Percentiles rank a stretch among this genome's conserved stretches.
Conservation (phyloP, 1,284 basidiomycete species). For the Agroathelia rolfsii region DNA sequence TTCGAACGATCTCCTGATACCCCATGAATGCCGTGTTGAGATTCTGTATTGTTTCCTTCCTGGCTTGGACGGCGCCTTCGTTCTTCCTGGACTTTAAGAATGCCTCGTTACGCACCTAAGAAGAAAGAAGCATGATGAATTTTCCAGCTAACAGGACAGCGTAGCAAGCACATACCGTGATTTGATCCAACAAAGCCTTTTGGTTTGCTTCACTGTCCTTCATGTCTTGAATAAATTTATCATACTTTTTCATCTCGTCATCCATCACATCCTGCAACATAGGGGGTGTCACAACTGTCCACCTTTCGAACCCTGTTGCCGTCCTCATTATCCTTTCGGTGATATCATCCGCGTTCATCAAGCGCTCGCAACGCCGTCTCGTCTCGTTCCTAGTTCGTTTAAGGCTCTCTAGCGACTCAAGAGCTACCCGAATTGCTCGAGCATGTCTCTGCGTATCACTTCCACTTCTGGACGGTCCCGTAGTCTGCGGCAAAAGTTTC, state of each 20-base stretch:
- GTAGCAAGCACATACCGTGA: slow-evolving; percentile 43
- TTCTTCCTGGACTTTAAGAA: slow-evolving; percentile 76
- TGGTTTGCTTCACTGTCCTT: slow-evolving; percentile 54
- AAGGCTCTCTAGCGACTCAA: slow-evolving; percentile 79
- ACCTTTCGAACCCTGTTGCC: slow-evolving; percentile 51
- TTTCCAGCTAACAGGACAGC: not conserved
- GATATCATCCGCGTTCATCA: slow-evolving; percentile 71
- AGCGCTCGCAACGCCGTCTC: slow-evolving; percentile 54
- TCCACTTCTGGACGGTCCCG: slow-evolving; percentile 24
- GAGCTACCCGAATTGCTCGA: slow-evolving; percentile 61
- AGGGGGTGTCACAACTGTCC: slow-evolving; percentile 68
- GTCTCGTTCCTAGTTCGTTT: slow-evolving; percentile 52
- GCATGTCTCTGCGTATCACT: slow-evolving; percentile 50
- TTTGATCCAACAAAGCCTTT: slow-evolving; percentile 50
- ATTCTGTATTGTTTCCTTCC: slow-evolving; percentile 82
- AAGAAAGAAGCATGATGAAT: slow-evolving; percentile 4
- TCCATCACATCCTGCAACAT: slow-evolving; percentile 83
- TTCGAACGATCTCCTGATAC: slow-evolving; percentile 78
- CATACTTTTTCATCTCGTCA: slow-evolving; percentile 74
- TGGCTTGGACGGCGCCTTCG: slow-evolving; percentile 69
- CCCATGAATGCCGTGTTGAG: slow-evolving; percentile 85
- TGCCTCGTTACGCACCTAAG: slow-evolving; percentile 60
- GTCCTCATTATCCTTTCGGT: slow-evolving; percentile 59
- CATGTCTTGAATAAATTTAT: slow-evolving; percentile 61
- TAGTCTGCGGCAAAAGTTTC: slow-evolving; percentile 47